A percentile compares a stretch with the other conserved stretches of the same genome.
Conservation (phyloP, 1,284 basidiomycete species). For the Athelia sp. region DNA sequence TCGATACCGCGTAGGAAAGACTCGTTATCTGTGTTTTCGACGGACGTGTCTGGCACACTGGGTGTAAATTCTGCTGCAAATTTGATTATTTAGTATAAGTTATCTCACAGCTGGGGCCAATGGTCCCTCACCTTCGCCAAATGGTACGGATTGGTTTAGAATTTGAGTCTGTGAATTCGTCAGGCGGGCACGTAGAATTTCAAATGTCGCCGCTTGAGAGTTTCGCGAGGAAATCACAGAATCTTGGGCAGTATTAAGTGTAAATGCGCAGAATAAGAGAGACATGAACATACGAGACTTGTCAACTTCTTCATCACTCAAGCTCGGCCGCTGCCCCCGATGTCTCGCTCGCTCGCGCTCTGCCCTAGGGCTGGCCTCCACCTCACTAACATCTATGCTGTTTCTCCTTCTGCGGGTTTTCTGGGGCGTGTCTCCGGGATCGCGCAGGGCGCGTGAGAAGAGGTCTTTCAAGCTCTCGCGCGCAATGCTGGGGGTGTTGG, state of each 20-base stretch:
- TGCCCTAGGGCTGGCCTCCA: conserved; percentile 49
- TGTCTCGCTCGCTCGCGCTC: conserved; percentile 36
- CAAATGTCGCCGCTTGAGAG: conserved; percentile 42
- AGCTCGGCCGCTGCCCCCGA: conserved; percentile 50
- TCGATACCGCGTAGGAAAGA: conserved; percentile 32
- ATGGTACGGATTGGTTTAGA: conserved; percentile 27
- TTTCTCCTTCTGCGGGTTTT: conserved; percentile 42
- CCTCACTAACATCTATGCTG: conserved; percentile 58
- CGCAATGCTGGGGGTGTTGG: conserved; percentile 40
- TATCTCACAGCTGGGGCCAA: no score
- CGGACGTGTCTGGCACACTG: conserved; percentile 14
- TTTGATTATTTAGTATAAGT: no score
- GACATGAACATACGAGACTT: conserved; percentile 46
- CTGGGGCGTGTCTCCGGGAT: conserved; percentile 57
- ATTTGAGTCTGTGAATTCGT: conserved; percentile 32
- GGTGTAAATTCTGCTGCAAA: conserved; percentile 3
- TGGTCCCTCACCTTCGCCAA: conserved; percentile 31
- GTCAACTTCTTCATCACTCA: conserved; percentile 67
- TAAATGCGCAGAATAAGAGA: conserved; percentile 4
- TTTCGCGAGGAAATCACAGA: conserved; percentile 33
- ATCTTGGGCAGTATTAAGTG: conserved; percentile 7
- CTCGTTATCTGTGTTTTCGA: conserved; percentile 33
- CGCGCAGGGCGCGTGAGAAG: conserved; percentile 57
- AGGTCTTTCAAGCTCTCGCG: conserved; percentile 56
- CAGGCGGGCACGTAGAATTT: conserved; percentile 45